Evolutionary conservation across 768 basidiomycete species (phyloP).

Genomic region (Hygrocybe punicea): DNA sequence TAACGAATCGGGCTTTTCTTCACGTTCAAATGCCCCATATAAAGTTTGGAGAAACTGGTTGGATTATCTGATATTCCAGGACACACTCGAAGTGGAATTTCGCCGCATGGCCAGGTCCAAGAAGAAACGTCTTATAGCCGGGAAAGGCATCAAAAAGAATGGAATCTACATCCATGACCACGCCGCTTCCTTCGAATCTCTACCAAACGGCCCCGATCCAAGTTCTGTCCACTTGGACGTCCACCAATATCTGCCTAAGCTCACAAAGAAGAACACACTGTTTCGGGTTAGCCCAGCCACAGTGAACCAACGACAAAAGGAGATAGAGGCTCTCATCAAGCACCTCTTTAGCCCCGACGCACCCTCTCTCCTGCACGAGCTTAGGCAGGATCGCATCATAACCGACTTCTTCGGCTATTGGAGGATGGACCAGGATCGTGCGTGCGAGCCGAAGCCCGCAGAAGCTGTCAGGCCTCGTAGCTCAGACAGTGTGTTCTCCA

Average conservation of each 20-base stretch:
- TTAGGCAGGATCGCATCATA: constrained; percentile 53
- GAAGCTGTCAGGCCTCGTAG: constrained; percentile 28
- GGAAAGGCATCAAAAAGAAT: constrained; percentile 77
- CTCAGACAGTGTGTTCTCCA: constrained; percentile 56
- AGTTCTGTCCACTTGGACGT: constrained; percentile 67
- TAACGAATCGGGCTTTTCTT: constrained; percentile 35
- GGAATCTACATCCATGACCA: constrained; percentile 65
- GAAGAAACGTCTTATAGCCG: constrained; percentile 60
- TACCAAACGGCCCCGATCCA: constrained; percentile 83
- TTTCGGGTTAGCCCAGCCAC: constrained; percentile 70
- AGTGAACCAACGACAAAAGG: constrained; percentile 57
- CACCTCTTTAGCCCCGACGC: constrained; percentile 58
- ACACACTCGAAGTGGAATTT: constrained; percentile 65
- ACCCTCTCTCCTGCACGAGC: constrained; percentile 63
- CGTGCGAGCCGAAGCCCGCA: constrained; percentile 36
- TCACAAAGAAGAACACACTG: constrained; percentile 68
- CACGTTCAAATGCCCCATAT: constrained; percentile 48
- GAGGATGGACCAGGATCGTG: constrained; percentile 66
- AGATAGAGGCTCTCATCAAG: constrained; percentile 57
- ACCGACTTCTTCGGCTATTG: constrained; percentile 79
- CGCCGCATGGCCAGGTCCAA: constrained; percentile 59
- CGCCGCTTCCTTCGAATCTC: constrained; percentile 81
- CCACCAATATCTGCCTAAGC: constrained; percentile 60
- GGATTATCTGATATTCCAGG: constrained; percentile 76
- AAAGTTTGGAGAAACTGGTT: constrained; percentile 81